These are phyloP conservation scores for Pulicaria dysenterica DNA, from an alignment of 129 eudicot species.

Conservation along the genomic window DNA sequence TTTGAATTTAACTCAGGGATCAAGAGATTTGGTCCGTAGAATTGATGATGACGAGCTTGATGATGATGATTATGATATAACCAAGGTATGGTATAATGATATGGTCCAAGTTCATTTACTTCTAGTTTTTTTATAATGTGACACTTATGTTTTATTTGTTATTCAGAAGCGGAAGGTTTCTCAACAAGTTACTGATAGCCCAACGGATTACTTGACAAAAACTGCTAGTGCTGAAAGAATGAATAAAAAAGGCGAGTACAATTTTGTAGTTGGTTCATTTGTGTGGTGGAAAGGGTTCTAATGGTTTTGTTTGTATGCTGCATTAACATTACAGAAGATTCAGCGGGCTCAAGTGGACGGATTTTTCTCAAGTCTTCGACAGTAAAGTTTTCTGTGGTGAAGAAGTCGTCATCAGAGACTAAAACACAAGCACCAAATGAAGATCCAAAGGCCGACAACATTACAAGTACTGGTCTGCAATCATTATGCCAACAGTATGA, in stretches of 20 bases:
- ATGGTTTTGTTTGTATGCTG: background rate
- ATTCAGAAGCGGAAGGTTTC: slow-evolving; percentile 48
- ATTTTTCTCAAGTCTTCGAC: background rate
- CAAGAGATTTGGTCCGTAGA: slow-evolving; percentile 41
- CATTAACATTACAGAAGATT: too few relatives aligned
- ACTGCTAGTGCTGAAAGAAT: slow-evolving; percentile 21
- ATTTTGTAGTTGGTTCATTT: background rate
- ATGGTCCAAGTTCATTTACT: background rate
- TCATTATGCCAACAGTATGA: background rate
- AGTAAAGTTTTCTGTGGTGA: background rate
- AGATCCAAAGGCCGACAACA: too few relatives aligned
- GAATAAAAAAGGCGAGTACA: slow-evolving; percentile 34
- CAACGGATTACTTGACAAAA: slow-evolving; percentile 48
- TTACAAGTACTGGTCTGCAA: background rate
- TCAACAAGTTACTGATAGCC: slow-evolving; percentile 29
- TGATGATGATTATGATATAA: slow-evolving; percentile 36
- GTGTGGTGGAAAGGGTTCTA: background rate
- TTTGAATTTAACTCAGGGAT: slow-evolving; percentile 31
- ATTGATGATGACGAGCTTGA: slow-evolving; percentile 52
- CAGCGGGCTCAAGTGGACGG: too few relatives aligned
- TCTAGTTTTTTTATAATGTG: too few relatives aligned
- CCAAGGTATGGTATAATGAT: too few relatives aligned
- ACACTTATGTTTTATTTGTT: background rate
- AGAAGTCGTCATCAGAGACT: background rate
- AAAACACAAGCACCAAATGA: background rate